These are phyloP conservation scores for Colletotrichum tropicale DNA, from an alignment of 2,329 filamentous ascomycete genomes.

Conservation along the genomic window DNA sequence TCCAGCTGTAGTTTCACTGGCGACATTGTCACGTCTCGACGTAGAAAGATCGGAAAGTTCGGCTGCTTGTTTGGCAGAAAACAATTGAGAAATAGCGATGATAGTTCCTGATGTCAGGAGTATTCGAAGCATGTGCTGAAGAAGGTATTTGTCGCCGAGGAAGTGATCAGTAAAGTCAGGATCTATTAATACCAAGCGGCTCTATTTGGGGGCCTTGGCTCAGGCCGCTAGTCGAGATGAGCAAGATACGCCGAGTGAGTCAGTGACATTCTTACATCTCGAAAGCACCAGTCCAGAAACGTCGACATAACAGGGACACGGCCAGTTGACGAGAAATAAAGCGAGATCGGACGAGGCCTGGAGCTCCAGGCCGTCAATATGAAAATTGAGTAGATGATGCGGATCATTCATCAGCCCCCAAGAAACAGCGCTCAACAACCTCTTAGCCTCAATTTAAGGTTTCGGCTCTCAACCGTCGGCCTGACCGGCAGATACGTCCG, in stretches of 20 bases:
- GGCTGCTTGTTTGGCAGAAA: neutral
- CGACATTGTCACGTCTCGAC: neutral
- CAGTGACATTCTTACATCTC: neutral
- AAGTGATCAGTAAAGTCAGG: neutral
- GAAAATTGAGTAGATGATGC: neutral
- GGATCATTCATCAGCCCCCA: neutral
- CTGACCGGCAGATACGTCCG: neutral
- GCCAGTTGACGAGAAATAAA: neutral
- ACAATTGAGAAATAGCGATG: neutral
- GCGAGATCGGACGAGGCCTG: neutral
- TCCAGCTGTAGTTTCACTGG: neutral
- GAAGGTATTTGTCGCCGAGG: neutral
- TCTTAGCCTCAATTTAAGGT: neutral
- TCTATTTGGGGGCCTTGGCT: neutral
- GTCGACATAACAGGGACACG: rapidly evolving
- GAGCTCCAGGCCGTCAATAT: neutral
- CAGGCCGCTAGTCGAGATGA: neutral
- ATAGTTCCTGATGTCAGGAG: neutral
- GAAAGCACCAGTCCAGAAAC: neutral
- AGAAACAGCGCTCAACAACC: neutral
- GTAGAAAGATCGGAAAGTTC: neutral
- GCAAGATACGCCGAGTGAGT: neutral
- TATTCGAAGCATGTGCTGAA: neutral
- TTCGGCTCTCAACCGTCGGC: neutral
- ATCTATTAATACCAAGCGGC: neutral